phyloP scores from a whole-genome alignment of 73 alveolate species.

The Paramecium biaurelia region DNA sequence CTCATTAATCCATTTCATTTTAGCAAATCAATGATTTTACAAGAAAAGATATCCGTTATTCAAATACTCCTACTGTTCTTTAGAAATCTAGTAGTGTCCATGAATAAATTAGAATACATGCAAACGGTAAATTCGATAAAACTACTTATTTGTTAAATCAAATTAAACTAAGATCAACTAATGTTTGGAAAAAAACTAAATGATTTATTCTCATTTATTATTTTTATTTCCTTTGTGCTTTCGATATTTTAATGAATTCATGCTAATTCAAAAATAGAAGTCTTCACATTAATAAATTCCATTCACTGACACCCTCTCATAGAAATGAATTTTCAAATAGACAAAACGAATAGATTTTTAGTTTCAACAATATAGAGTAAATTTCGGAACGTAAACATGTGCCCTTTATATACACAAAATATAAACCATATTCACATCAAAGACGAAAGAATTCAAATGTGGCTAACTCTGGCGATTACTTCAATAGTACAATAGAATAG shows the following conservation, averaged over 20 bases:
- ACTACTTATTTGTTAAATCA: neutral
- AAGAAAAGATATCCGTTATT: neutral
- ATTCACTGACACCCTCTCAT: neutral
- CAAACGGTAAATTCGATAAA: conserved; percentile 18
- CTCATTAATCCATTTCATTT: neutral
- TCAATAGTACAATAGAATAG: neutral
- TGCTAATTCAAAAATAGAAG: neutral
- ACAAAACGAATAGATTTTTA: neutral
- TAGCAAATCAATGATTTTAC: neutral
- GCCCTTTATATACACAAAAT: neutral
- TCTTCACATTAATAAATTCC: neutral
- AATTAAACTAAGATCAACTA: conserved; percentile 27
- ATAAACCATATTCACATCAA: neutral
- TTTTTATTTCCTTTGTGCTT: neutral
- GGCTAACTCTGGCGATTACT: neutral
- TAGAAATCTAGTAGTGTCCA: neutral
- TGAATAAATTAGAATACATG: neutral
- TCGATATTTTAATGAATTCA: neutral
- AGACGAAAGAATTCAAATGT: neutral
- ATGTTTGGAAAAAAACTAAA: conserved; percentile 20
- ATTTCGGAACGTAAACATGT: neutral
- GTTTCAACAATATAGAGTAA: neutral
- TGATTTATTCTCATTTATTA: neutral
- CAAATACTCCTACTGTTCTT: neutral
- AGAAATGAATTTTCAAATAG: neutral